Base-by-base conservation (phyloP, 2,329 filamentous ascomycete genomes). In the Didymella pinodella region DNA sequence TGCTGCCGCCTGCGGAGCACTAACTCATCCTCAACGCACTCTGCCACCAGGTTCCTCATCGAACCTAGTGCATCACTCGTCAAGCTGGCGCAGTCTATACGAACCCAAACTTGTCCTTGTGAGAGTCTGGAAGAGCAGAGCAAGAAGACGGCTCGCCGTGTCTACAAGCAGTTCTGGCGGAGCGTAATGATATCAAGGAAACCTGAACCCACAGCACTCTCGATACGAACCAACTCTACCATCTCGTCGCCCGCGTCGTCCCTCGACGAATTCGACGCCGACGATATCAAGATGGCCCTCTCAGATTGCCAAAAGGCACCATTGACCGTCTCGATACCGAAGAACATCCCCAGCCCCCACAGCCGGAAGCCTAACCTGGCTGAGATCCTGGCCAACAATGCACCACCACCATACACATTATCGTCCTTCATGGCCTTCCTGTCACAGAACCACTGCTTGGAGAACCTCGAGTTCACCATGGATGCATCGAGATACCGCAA, bases 391-490 rank as follows among this genome's bases (percentile, higher is more conserved):
- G 86, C 91, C 65, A 95, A 97, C 79, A 87, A 86, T 44, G 91
- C 95, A 34, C 88, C 91, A 8, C 88, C 92, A 40, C 95, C 95
- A 66, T 98, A 92, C 85, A 97, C 93, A 0, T 83, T 97, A 8
- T 89, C 88, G 60, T 94, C 94, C 31, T 98, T 98, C 78, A 98
- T 95, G 87, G 93, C 93, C 55, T 98, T 96, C 72, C 85, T 98
- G 4, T 97, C 94, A 0, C 93, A 96, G 73, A 98, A 98, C 72
- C 94, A 98, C 78, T 99, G 95, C 75, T 82, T 98, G 65, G 95
- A 99, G 78, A 97, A 93, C 1, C 83, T 99, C 38, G 95, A 98
- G 75, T 99, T 99, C 77, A 97, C 93, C 40, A 90, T 97, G 84
- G 95, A 97, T 75, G 91, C 94, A 22, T 90, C 93, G 57, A 86